Percentiles rank a stretch among this genome's conserved stretches.
These are phyloP conservation scores for Leccinum aurantiacum DNA, from an alignment of 768 basidiomycete species.

Conservation along the genomic window DNA sequence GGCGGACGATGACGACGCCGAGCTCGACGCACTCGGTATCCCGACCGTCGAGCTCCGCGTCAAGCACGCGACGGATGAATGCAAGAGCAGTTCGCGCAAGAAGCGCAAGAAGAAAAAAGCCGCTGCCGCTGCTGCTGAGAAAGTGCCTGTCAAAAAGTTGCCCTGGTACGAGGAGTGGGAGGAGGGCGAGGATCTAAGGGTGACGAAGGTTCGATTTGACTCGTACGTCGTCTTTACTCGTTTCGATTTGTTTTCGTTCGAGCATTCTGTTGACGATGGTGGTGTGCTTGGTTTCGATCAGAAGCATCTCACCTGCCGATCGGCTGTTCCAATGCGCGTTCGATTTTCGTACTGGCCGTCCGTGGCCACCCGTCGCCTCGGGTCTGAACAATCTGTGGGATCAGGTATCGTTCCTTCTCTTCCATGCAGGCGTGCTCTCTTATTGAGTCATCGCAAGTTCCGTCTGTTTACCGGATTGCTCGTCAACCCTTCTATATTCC, in stretches of 20 bases:
- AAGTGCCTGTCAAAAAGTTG: constrained; percentile 24
- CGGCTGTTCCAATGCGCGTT: constrained; percentile 56
- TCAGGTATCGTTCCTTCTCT: constrained; percentile 45
- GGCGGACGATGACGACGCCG: constrained; percentile 37
- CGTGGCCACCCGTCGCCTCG: constrained; percentile 36
- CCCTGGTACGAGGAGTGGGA: constrained; percentile 78
- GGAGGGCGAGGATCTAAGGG: constrained; percentile 52
- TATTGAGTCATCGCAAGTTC: constrained; percentile 44
- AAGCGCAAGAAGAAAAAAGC: constrained; percentile 44
- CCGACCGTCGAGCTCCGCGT: constrained; percentile 57
- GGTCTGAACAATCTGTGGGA: constrained; percentile 57
- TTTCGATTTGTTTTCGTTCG: not conserved
- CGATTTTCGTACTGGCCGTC: constrained; percentile 51
- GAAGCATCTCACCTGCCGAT: constrained; percentile 47
- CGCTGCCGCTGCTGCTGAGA: constrained; percentile 12
- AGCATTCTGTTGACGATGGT: not conserved
- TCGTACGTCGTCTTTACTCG: constrained; percentile 42
- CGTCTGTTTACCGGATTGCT: constrained; percentile 61
- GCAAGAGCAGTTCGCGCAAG: constrained; percentile 56
- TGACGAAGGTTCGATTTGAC: constrained; percentile 43
- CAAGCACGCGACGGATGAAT: constrained; percentile 54
- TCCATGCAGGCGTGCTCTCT: not conserved
- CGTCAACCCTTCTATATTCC: constrained; percentile 40
- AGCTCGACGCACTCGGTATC: constrained; percentile 66
- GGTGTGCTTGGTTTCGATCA: constrained; percentile 23